A percentile compares a stretch with the other conserved stretches of the same genome.
Evolutionary conservation across 768 basidiomycete species (phyloP).

Genomic region (Hygrocybe punicea): DNA sequence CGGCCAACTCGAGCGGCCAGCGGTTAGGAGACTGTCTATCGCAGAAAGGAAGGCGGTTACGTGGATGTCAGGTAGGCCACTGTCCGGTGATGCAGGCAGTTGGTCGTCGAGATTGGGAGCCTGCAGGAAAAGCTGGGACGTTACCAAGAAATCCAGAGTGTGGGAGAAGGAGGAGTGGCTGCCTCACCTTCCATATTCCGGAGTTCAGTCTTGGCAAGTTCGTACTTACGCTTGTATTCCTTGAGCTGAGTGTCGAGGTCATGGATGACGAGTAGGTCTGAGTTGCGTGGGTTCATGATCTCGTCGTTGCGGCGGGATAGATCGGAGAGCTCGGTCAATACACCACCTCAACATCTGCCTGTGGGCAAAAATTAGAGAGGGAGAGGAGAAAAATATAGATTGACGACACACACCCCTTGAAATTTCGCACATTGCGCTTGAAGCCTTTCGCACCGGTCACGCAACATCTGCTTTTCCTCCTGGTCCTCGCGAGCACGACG

Average conservation of each 20-base stretch:
- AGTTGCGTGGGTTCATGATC: slow-evolving; percentile 78
- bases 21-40: slow-evolving; percentile 80
- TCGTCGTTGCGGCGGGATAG: slow-evolving; percentile 87
- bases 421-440: slow-evolving; percentile 55
- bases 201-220: slow-evolving; percentile 91
- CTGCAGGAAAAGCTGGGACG: slow-evolving; percentile 86
- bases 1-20: slow-evolving; percentile 83
- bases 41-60: slow-evolving; percentile 89
- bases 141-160: slow-evolving; percentile 50
- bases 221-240: slow-evolving; percentile 94
- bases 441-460: slow-evolving; percentile 62
- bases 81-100: slow-evolving; percentile 80
- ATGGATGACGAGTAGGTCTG: slow-evolving; percentile 69
- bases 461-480: slow-evolving; percentile 66
- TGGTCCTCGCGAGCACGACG: slow-evolving; percentile 60
- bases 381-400: neutral
- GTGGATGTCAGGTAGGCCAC: slow-evolving; percentile 85
- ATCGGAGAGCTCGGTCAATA: slow-evolving; percentile 75
- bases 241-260: slow-evolving; percentile 79
- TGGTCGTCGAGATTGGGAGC: slow-evolving; percentile 83
- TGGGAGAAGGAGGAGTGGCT: slow-evolving; percentile 1
- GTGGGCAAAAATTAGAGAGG: slow-evolving; percentile 1
- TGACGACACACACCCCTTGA: slow-evolving; percentile 16
- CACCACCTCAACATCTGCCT: slow-evolving; percentile 64
- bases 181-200: slow-evolving; percentile 82